Conservation (phyloP, 345 rosid species). For the Eucalyptus coolabah region DNA sequence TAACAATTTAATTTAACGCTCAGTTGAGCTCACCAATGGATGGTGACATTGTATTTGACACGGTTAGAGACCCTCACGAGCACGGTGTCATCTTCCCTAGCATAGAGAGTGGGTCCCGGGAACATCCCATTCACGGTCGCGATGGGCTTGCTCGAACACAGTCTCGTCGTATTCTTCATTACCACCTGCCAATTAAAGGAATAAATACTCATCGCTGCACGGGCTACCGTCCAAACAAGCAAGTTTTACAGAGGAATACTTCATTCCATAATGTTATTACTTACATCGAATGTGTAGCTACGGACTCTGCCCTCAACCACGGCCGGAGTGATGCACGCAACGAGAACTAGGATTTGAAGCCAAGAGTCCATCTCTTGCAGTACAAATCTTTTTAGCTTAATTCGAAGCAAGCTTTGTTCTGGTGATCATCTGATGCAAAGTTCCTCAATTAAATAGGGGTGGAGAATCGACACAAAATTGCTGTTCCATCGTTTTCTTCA, state of each 20-base stretch:
- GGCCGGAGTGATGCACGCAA: not conserved
- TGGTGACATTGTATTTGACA: constrained; percentile 8
- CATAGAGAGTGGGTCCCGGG: not conserved
- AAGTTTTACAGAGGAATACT: not conserved
- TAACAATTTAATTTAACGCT: not conserved
- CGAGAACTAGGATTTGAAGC: not conserved
- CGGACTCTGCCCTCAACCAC: not conserved
- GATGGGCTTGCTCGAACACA: not conserved
- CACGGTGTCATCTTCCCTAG: not conserved
- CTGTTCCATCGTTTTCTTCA: constrained; percentile 45
- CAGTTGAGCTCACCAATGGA: not conserved
- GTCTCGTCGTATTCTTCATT: not conserved
- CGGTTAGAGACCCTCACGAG: constrained; percentile 36
- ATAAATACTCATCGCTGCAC: not conserved
- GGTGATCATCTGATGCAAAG: not conserved
- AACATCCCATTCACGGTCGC: not conserved
- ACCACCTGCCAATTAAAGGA: constrained; percentile 6
- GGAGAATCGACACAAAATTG: not conserved
- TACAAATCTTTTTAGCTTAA: not conserved
- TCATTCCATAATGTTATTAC: not conserved
- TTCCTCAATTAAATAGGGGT: not conserved
- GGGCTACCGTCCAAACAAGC: not conserved
- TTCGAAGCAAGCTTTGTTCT: not conserved
- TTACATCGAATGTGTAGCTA: not conserved
- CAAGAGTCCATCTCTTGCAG: not conserved